Percentiles rank a stretch among this genome's conserved stretches.
Conservation (phyloP, 305 asterid genomes). For the Coffea humblotiana region DNA sequence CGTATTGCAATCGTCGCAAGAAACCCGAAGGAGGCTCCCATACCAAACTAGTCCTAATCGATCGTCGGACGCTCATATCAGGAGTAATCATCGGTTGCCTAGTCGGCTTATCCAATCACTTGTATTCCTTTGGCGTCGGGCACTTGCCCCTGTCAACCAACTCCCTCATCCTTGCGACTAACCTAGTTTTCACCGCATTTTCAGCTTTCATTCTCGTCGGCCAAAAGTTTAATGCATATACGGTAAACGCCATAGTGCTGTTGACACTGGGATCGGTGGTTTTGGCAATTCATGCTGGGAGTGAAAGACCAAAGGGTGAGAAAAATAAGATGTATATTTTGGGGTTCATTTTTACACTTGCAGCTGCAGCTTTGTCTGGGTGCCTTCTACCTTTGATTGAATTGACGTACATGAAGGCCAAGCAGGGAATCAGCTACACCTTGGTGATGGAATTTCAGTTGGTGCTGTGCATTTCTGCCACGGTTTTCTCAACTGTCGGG, state of each 20-base stretch:
- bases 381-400: constrained; percentile 17
- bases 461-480: background rate
- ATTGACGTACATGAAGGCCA: constrained; percentile 21
- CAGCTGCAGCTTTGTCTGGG: constrained; percentile 22
- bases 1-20: constrained; percentile 18
- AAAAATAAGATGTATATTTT: background rate
- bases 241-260: constrained; percentile 24
- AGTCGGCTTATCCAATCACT: too few species aligned
- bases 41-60: background rate
- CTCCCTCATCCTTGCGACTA: constrained; percentile 5
- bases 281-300: constrained; percentile 16
- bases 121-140: background rate
- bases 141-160: constrained; percentile 30
- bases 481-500: constrained; percentile 21
- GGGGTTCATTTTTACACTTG: constrained; percentile 10
- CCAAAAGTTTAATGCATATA: constrained; percentile 26
- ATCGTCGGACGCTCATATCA: too few species aligned
- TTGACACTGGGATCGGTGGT: constrained; percentile 20
- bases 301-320: constrained; percentile 28
- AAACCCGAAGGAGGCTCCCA: too few species aligned
- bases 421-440: constrained; percentile 14
- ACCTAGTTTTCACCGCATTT: constrained; percentile 21
- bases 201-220: constrained; percentile 25
- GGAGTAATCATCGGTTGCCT: background rate
- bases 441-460: constrained; percentile 28